A percentile compares a stretch with the other conserved stretches of the same genome.
Conservation (phyloP, 164 flowering plant species). For the Pachysandra terminalis region DNA sequence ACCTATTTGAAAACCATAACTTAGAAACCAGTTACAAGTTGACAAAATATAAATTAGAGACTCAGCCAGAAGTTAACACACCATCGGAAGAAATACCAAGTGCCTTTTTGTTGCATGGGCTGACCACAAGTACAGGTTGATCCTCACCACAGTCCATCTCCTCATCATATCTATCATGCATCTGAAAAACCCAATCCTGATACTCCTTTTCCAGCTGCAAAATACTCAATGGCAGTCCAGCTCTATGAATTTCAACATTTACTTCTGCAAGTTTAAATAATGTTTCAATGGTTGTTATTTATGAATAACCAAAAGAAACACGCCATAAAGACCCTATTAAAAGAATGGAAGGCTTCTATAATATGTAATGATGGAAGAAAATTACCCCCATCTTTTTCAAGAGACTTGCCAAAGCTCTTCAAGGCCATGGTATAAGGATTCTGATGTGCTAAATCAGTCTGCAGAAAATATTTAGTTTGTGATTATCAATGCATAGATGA, state of each 20-base stretch:
- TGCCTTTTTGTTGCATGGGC: slow-evolving; percentile 35
- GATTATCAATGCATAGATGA: neutral
- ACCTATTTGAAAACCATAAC: too few relatives aligned
- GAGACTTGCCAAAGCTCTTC: slow-evolving; percentile 48
- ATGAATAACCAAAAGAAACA: too few relatives aligned
- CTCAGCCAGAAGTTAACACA: slow-evolving; percentile 11
- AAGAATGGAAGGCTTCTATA: neutral
- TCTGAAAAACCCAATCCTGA: slow-evolving; percentile 49
- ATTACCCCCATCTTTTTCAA: slow-evolving; percentile 41
- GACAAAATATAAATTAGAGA: too few relatives aligned
- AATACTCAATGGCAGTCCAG: slow-evolving; percentile 26
- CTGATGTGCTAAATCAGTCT: slow-evolving; percentile 75
- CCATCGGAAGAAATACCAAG: slow-evolving; percentile 55
- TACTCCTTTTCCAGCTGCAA: slow-evolving; percentile 47
- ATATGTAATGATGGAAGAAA: neutral
- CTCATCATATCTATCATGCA: slow-evolving; percentile 58
- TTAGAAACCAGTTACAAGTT: too few relatives aligned
- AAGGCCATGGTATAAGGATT: slow-evolving; percentile 54
- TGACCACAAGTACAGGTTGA: slow-evolving; percentile 39
- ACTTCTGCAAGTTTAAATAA: slow-evolving; percentile 28
- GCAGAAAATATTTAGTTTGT: slow-evolving; percentile 12
- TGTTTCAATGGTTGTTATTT: neutral
- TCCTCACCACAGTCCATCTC: slow-evolving; percentile 52
- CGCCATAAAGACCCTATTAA: neutral
- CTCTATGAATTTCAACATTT: slow-evolving; percentile 29